Base-by-base conservation (phyloP, 306 rosid species). In the Arachis hypogaea region DNA sequence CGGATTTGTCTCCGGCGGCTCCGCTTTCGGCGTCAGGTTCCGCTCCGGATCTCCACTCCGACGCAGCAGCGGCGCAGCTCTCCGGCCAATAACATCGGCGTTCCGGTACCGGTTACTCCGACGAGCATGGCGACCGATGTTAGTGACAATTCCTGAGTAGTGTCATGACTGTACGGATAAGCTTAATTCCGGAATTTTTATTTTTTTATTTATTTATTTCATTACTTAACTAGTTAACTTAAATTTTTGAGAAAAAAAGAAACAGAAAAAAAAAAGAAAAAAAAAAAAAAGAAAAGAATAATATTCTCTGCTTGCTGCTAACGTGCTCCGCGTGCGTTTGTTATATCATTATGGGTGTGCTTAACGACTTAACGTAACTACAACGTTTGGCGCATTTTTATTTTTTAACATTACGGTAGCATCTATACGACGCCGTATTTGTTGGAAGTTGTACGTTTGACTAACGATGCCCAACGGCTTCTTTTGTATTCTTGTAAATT, bases 61-160 rank as follows among this genome's bases (percentile, higher is more conserved):
- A 12, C 85, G 88, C 16, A 78, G 82, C 7, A 67, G 82, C n/a
- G 58, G 70, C 11, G 66, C 78, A 5, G 71, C 89, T 3, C 85
- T 88, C 63, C 85, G 96, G 5, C 98, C 94, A 10, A 58, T 85
- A 1, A 69, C 93, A 7, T 85, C 91, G 56, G 84, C 88, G 71
- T 87, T 93, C 52, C 91, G 96, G 5, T 82, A 86, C 71, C 76
- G 97, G 76, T 80, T 93, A 43, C 93, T 93, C 12, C 82, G 91
- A 82, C 78, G 96, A 75, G 86, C 89, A 68, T 90, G 98, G 96
- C 93, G 98, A 36, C 98, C 97, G 11, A 83, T 88, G 60, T 88
- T 93, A 30, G 85, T 88, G 68, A 63, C 92, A 16, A 90, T 93
- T 71, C 98, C 98, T 4, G 98, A 80, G 63, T 80, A 93, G 88